Percentiles rank a stretch among this genome's conserved stretches.
Conservation (phyloP, 1,284 basidiomycete genomes). For the Tremellales sp. region DNA sequence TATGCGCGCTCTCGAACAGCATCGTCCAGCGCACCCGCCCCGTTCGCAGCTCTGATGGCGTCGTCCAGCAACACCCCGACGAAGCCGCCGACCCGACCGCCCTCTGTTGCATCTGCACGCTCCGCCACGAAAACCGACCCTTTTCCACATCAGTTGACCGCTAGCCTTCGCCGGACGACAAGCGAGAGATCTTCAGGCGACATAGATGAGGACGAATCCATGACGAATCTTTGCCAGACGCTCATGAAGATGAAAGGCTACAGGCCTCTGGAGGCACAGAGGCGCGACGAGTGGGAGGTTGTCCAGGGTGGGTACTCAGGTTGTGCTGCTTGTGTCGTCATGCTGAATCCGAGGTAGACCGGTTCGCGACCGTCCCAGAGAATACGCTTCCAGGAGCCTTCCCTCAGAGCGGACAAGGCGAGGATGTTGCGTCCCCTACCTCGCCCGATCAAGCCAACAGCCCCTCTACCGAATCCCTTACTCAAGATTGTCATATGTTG, state of each 20-base stretch:
- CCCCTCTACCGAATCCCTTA: too few relatives aligned
- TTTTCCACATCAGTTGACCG: not conserved
- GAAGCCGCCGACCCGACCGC: not conserved
- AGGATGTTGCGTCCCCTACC: too few relatives aligned
- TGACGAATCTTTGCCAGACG: slow-evolving; percentile 14
- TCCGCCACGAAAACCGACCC: not conserved
- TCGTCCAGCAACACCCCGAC: not conserved
- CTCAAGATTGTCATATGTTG: slow-evolving; percentile 8
- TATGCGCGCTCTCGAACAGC: too few relatives aligned
- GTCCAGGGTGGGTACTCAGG: slow-evolving; percentile 23
- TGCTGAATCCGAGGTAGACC: not conserved
- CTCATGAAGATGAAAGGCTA: slow-evolving; percentile 21
- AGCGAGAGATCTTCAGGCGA: slow-evolving; percentile 1
- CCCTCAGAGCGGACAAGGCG: not conserved
- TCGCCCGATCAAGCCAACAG: too few relatives aligned
- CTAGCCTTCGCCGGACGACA: not conserved
- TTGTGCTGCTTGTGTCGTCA: not conserved
- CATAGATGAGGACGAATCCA: slow-evolving; percentile 4
- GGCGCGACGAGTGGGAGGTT: slow-evolving; percentile 28
- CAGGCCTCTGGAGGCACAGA: slow-evolving; percentile 1
- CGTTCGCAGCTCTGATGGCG: not conserved
- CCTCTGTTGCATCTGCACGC: not conserved
- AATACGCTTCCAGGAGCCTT: too few relatives aligned
- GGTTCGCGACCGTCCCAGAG: not conserved
- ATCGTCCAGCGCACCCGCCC: not conserved